Evolutionary conservation across 202 grass and related monocot species (phyloP), one percentile per base, ranked within the genome.

Genomic region (Hordeum pubiflorum): DNA sequence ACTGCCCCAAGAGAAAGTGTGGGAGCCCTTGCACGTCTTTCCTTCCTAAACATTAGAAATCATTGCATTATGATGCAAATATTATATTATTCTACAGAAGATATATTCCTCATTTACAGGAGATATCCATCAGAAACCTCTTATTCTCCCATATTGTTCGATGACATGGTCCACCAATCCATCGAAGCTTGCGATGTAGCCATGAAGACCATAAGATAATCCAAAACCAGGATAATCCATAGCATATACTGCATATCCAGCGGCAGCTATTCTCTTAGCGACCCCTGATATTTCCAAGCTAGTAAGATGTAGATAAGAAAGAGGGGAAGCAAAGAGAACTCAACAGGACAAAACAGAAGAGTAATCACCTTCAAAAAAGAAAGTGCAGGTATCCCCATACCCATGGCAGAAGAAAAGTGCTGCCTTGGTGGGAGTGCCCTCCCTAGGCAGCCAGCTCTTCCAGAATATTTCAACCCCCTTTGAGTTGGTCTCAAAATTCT

Each of bases 201-300:
- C 92, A 91, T 98, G 95, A 55, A 98, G 81, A 77, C 95, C 95
- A 81, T 94, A 94, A 7, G 95, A 94, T 72, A 98, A 82, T 18
- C 95, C 92, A 72, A 98, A 98, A 57, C 95, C 77, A 75, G 95
- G 95, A 82, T 94, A 98, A 84, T 98, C 95, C 92, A 98, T 94
- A 66, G 95, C 92, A 83, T 93, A 93, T 44, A 98, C 92, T 9
- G 95, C 92, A 86, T 94, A 94, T 34, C 95, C 92, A 17, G 90
- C 76, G 7, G 83, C 73, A 2, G 95, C 95, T 72, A 98, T 93
- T 87, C 82, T 85, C 77, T 94, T 98, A 26, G 92, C 95, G 74
- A 98, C 71, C 41, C 95, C 90, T 98, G 83, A 23, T 80, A 86
- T 71, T 82, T 82, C 12, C 18, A 84, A 84, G 39, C 33, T 74